Evolutionary conservation across 1,284 basidiomycete genomes (phyloP), one percentile per base, ranked within the genome.

Genomic region (Veloboletus limbatus): DNA sequence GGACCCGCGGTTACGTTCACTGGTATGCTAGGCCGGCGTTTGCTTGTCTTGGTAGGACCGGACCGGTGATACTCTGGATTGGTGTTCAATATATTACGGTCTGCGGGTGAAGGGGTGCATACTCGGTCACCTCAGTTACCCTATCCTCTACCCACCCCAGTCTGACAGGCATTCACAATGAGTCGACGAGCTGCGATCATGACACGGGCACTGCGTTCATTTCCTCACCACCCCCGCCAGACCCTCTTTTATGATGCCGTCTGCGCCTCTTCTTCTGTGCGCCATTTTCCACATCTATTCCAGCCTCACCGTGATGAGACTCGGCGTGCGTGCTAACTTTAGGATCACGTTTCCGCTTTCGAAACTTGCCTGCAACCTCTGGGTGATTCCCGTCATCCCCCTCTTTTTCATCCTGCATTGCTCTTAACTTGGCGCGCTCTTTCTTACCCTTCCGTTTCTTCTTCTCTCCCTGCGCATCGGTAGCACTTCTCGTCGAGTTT

Each of bases 381-480:
- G 24, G 27, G 10, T 38, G 38, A 17, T 39, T 17, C 6, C 3
- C 37, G 3, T 39, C 28, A 6, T 30, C 54, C 44, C 21, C 26
- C 45, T 50, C 54, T 2, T 55, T 43, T 17, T 54, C 54, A 3
- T 11, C 24, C 17, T 40, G 46, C 21, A 43, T 59, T 25, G 57
- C 66, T 58, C 72, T 81, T 53, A 70, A 58, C 57, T 71, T 79
- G 71, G 78, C 71, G 32, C 86, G 73, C 69, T 88, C 85, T 70
- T 87, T 88, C 76, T 82, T 88, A 6, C 85, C 86, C 60, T 77
- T 85, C 54, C 85, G 67, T 67, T 82, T 86, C 73, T 84, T 85
- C 51, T 66, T 71, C 44, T 73, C 70, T 32, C 59, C 48, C 45
- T 51, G 54, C 39, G 52, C 45, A 6, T 39, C 52, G 4, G 21